Evolutionary conservation across 208 protist species (phyloP).

Genomic region (Lotmaria passim): DNA sequence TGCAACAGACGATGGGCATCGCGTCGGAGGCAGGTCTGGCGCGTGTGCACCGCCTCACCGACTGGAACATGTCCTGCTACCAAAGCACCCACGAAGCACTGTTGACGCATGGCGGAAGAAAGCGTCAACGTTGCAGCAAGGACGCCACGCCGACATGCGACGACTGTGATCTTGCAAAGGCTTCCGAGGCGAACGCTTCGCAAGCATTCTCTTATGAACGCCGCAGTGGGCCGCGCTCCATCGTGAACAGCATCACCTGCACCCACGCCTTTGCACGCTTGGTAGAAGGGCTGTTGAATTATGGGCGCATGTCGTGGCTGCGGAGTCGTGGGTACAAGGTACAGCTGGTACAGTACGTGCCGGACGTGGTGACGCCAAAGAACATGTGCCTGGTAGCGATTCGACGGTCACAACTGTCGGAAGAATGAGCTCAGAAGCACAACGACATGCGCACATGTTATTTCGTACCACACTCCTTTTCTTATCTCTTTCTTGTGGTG

Average conservation of each 20-base stretch:
- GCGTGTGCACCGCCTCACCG: conserved; percentile 58
- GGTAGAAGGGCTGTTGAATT: conserved; percentile 68
- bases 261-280: conserved; percentile 52
- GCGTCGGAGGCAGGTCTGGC: conserved; percentile 35
- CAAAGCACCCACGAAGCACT: conserved; percentile 29
- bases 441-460: too few relatives aligned
- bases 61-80: conserved; percentile 75
- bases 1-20: conserved; percentile 45
- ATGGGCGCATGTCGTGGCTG: conserved; percentile 73
- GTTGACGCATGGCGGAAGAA: background rate
- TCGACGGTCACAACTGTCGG: background rate
- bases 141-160: background rate
- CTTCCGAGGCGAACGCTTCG: background rate
- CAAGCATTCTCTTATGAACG: conserved; percentile 9
- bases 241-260: conserved; percentile 54
- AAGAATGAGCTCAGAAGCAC: background rate
- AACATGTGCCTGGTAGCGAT: conserved; percentile 75
- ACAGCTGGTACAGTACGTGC: conserved; percentile 63
- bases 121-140: background rate
- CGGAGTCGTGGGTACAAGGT: conserved; percentile 51
- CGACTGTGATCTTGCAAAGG: too few relatives aligned
- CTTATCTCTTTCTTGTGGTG: too few relatives aligned
- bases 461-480: too few relatives aligned
- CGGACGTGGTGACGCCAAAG: conserved; percentile 78
- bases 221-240: conserved; percentile 31